phyloP scores from a whole-genome alignment of 257 asterid species.

The Mitragyna speciosa region DNA sequence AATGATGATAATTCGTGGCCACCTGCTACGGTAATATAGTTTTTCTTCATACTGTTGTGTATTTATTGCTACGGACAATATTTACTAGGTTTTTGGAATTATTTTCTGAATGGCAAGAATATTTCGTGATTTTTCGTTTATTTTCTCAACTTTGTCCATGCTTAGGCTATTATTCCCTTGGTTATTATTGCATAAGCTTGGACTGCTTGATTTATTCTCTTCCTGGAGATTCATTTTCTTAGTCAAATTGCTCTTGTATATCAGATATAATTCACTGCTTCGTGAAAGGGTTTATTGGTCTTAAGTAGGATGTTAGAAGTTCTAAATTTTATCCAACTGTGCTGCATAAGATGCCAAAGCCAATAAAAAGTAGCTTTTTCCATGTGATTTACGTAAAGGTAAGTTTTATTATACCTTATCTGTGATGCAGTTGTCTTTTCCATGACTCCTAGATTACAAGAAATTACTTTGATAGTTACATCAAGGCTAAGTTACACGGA shows the following conservation, averaged over 20 bases:
- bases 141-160: neutral
- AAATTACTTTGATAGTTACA: neutral
- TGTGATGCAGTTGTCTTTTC: neutral
- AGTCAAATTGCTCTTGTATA: neutral
- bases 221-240: neutral
- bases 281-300: neutral
- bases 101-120: neutral
- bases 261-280: neutral
- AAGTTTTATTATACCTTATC: neutral
- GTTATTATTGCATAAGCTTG: neutral
- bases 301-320: neutral
- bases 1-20: neutral
- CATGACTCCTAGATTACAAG: neutral
- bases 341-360: neutral
- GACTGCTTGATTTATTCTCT: neutral
- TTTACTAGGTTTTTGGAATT: neutral
- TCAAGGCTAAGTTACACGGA: no score
- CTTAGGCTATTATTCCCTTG: neutral
- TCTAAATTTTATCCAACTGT: neutral
- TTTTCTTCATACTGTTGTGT: neutral
- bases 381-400: neutral
- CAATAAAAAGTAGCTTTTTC: neutral
- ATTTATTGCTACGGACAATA: neutral
- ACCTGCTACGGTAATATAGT: neutral
- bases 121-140: neutral